Base-by-base conservation (phyloP, 176 grass and related monocot species). In the Rhynchospora breviuscula region DNA sequence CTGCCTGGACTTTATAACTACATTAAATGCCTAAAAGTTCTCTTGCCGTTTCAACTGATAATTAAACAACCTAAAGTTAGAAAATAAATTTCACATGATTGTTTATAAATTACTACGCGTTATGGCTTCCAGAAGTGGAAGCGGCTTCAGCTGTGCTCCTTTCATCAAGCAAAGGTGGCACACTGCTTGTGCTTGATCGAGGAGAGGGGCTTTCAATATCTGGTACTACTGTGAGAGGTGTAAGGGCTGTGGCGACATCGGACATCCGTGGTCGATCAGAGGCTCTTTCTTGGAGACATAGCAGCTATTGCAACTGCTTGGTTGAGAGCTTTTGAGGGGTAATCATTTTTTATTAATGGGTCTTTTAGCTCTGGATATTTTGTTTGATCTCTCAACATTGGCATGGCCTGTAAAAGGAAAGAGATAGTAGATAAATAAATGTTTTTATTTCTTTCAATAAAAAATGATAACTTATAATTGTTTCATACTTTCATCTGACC, bases 281-380 rank as follows among this genome's bases (percentile, higher is more conserved):
- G 51, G 89, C 87, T 63, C 92, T 92, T 87, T 97, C 94, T 67
- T 97, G 94, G 76, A 97, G 85, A 88, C 94, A 97, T 97, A n/a
- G 94, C 90, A 10, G 92, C 94, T 86, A 97, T 89, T 8, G 94
- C 94, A 25, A 94, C 94, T 69, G 93, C 89, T 83, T 97, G 94
- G 46, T 94, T 92, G 47, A 97, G 54, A n/a, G 67, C 92, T 63
- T 97, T 97, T 57, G 92, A 23, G 18, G 92, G 84, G 66, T 97
- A 94, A 63, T 86, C 80, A 31, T 46, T 71, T 33, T 91, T 86
- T n/a, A 97, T 75, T 7, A 94, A 74, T 5, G 94, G 92, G 76
- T 97, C 94, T 10, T 93, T 90, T 70, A 98, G 83, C 84, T 93
- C 90, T 6, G 90, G 92, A 69, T 90, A 98, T 90, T 84, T 91